These are phyloP conservation scores for Retiboletus flavoniger DNA, from an alignment of 1,284 basidiomycete species.

Conservation along the genomic window DNA sequence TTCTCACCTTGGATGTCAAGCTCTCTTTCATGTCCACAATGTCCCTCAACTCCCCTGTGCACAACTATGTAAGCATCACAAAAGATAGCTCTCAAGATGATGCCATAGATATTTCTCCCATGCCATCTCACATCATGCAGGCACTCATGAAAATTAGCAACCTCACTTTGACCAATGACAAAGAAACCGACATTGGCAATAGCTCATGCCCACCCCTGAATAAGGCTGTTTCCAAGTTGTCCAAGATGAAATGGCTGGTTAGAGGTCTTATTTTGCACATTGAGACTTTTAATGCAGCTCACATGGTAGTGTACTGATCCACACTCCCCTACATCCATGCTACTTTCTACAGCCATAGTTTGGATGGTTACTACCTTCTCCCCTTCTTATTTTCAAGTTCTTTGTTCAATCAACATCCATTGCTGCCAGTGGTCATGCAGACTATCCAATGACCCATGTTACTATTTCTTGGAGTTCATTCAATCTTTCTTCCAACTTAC, in stretches of 20 bases:
- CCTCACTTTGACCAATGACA: too few relatives aligned
- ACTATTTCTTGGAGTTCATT: conserved; percentile 9
- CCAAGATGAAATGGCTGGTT: conserved; percentile 53
- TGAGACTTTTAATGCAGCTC: conserved; percentile 62
- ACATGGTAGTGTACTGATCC: conserved; percentile 40
- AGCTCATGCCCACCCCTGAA: conserved; percentile 64
- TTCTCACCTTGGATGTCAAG: conserved; percentile 37
- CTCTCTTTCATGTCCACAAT: conserved; percentile 77
- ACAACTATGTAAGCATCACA: conserved; percentile 43
- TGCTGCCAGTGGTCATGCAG: conserved; percentile 14
- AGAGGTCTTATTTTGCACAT: conserved; percentile 51
- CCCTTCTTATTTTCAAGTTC: conserved; percentile 8
- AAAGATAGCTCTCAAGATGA: conserved; percentile 49
- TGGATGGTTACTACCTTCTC: conserved; percentile 3
- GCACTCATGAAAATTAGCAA: conserved; percentile 30
- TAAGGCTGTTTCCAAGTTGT: conserved; percentile 45
- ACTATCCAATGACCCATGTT: conserved; percentile 2
- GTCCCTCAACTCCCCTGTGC: conserved; percentile 69
- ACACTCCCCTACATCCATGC: not conserved
- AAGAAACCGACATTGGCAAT: too few relatives aligned
- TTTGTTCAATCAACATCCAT: conserved; percentile 2
- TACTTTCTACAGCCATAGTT: conserved; percentile 1
- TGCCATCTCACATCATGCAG: conserved; percentile 40
- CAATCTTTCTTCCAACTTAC: conserved; percentile 8
- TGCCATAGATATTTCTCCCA: conserved; percentile 80